Percentiles rank a stretch among this genome's conserved stretches.
Evolutionary conservation across 75 land plant species (phyloP).

Genomic region (Cunninghamia lanceolata): DNA sequence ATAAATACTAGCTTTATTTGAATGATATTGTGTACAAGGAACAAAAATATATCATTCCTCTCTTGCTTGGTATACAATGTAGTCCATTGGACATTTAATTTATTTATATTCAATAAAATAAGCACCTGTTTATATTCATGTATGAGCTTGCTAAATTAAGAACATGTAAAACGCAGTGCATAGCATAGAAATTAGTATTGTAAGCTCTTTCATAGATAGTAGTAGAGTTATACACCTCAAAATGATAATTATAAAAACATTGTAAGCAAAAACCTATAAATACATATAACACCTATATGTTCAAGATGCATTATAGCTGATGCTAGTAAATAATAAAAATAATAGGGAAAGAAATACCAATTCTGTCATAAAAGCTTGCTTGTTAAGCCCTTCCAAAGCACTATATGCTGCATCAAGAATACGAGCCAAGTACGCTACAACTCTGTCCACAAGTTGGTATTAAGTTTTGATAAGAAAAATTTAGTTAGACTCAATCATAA

Average conservation of each 20-base stretch:
- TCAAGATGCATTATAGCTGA: not conserved
- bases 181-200: not conserved
- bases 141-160: not conserved
- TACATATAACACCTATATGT: not conserved
- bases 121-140: not conserved
- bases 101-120: not conserved
- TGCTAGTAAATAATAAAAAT: not conserved
- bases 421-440: slow-evolving; percentile 91
- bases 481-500: not conserved
- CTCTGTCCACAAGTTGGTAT: slow-evolving; percentile 44
- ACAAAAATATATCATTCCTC: not conserved
- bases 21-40: not conserved
- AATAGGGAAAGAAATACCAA: slow-evolving; percentile 46
- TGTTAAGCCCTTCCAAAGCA: slow-evolving; percentile 92
- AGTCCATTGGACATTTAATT: not conserved
- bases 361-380: slow-evolving; percentile 98
- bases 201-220: not conserved
- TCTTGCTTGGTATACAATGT: not conserved
- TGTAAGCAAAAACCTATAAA: not conserved
- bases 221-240: not conserved
- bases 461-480: not conserved
- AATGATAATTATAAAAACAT: not conserved
- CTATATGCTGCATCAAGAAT: slow-evolving; percentile 87
- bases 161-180: not conserved
- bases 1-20: not conserved